Base-by-base conservation (phyloP, 176 grass and related monocot species). In the Cymbopogon citratus region DNA sequence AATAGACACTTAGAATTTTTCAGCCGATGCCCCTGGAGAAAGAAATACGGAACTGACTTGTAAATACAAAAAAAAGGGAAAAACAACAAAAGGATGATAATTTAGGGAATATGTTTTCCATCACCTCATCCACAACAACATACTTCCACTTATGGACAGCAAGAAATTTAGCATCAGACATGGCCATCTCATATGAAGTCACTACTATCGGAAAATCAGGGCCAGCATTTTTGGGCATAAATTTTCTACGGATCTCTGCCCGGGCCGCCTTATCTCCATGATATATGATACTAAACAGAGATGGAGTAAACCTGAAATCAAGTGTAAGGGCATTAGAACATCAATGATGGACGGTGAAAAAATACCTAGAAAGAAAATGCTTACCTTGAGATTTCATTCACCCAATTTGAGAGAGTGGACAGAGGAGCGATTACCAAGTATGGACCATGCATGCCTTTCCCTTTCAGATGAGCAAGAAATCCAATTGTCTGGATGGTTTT, bases 401-500 rank as follows among this genome's bases (percentile, higher is more conserved):
- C 84, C 96, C 96, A 98, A 73, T 98, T 98, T 21, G 96, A 98
- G 48, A 98, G 89, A 80, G 92, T 98, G 69, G 96, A 98, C 66
- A 98, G 96, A 69, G 96, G 96, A 80, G 92, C 96, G 12, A 98
- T 91, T 48, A 98, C 75, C 89, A 98, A 80, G 76, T 90, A 98
- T 39, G 96, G 96, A 52, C 96, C 96, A 88, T 98, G 70, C 73
- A 98, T 45, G 46, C 87, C 90, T 73, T 93, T 92, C 61, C 96
- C 96, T 90, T 91, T 95, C 57, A 98, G 92, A 87, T 98, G 96
- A 27, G 92, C 89, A 66, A 98, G 92, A 93, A 98, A 98, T 62
- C 84, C 96, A 78, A 98, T 95, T 43, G 96, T 98, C 79, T 98
- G 96, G 33, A 98, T 95, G 36, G 96, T 98, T 85, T 98, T 98